Evolutionary conservation across 176 grass and related monocot species (phyloP).

Genomic region (Oryza longistaminata): DNA sequence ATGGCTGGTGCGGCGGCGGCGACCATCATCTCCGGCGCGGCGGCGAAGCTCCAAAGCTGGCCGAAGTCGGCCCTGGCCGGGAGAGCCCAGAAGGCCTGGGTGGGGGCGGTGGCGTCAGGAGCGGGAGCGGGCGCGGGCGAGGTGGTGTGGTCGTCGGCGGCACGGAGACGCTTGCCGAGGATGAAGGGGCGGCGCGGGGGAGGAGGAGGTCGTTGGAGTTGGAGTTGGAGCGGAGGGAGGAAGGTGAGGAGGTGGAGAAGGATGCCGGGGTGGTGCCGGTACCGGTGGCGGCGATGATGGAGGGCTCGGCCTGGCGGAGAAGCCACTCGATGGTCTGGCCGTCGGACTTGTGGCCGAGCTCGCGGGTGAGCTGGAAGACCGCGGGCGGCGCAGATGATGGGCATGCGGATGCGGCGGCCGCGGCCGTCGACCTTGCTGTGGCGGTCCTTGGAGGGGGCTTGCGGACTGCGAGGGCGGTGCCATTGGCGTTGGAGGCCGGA

Average conservation of each 20-base stretch:
- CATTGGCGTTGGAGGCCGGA: background rate
- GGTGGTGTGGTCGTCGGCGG: background rate
- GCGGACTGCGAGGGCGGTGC: slow-evolving; percentile 35
- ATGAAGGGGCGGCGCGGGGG: slow-evolving; percentile 57
- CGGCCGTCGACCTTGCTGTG: slow-evolving; percentile 95
- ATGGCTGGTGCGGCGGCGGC: slow-evolving; percentile 45
- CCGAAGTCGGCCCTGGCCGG: slow-evolving; percentile 67
- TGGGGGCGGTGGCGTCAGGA: background rate
- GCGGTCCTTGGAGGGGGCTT: slow-evolving; percentile 81
- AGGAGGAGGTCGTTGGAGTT: background rate
- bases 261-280: slow-evolving; percentile 76
- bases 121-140: background rate
- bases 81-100: slow-evolving; percentile 68
- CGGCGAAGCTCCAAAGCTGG: slow-evolving; percentile 84
- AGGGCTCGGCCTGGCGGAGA: slow-evolving; percentile 88
- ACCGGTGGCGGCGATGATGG: slow-evolving; percentile 89
- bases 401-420: slow-evolving; percentile 85
- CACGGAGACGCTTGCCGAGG: slow-evolving; percentile 76
- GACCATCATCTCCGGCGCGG: slow-evolving; percentile 70
- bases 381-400: slow-evolving; percentile 85
- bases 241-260: slow-evolving; percentile 67
- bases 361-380: slow-evolving; percentile 95
- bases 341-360: slow-evolving; percentile 95
- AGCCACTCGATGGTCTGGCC: slow-evolving; percentile 99
- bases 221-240: slow-evolving; percentile 5